These are phyloP conservation scores for Trichosporon ovoides DNA, from an alignment of 1,284 basidiomycete genomes.

Conservation along the genomic window DNA sequence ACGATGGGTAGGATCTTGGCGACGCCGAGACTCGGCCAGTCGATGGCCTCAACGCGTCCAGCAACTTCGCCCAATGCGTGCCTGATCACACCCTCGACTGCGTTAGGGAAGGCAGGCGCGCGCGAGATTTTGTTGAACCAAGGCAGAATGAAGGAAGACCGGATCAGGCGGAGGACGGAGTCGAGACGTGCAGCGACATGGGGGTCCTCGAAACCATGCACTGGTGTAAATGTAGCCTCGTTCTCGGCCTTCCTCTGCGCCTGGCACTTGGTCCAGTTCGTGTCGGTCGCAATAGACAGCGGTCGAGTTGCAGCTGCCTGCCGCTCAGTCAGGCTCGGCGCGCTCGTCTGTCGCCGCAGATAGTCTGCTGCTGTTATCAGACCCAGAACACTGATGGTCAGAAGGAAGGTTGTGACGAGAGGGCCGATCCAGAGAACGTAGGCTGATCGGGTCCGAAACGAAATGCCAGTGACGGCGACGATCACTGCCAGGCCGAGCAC, in stretches of 20 bases:
- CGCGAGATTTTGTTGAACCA: constrained; percentile 82
- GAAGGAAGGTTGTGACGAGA: neutral
- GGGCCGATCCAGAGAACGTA: neutral
- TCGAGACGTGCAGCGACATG: constrained; percentile 62
- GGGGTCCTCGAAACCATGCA: constrained; percentile 10
- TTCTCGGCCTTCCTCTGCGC: neutral
- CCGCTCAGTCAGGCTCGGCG: neutral
- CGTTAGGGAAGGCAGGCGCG: constrained; percentile 78
- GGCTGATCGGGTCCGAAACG: neutral
- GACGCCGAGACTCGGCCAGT: constrained; percentile 71
- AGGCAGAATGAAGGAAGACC: constrained; percentile 72
- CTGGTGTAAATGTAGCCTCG: neutral
- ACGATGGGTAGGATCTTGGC: constrained; percentile 78
- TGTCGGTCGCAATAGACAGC: constrained; percentile 4
- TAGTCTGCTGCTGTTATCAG: neutral
- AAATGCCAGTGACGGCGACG: neutral
- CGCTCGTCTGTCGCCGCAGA: neutral
- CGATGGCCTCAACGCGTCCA: constrained; percentile 58
- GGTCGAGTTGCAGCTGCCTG: constrained; percentile 9
- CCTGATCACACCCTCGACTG: constrained; percentile 72
- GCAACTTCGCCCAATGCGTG: constrained; percentile 60
- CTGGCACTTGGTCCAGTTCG: neutral
- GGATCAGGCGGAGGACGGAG: constrained; percentile 69
- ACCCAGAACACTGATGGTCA: neutral
- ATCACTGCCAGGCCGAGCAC: neutral